Conservation (phyloP, 2,329 filamentous ascomycete genomes). For the Ophiocordyceps camponoti-rufipedis region DNA sequence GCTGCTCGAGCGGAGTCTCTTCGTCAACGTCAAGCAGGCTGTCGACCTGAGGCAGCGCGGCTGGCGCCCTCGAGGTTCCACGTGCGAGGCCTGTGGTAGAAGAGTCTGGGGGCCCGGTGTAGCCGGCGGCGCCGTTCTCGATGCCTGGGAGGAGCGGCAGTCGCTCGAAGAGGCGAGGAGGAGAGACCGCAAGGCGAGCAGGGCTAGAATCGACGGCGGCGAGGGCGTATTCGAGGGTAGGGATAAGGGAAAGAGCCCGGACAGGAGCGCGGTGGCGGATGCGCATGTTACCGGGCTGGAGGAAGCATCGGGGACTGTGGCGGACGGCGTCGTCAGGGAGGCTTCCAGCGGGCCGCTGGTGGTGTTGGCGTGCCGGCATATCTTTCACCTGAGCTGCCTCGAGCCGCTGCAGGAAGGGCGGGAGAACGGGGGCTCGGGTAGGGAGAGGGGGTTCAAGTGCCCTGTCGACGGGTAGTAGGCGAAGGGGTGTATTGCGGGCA, state of each 20-base stretch:
- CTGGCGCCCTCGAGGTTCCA: slow-evolving; percentile 74
- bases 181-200: slow-evolving; percentile 21
- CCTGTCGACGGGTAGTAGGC: slow-evolving; percentile 32
- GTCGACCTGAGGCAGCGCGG: slow-evolving; percentile 61
- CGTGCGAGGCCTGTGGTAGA: slow-evolving; percentile 70
- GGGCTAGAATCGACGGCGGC: slow-evolving; percentile 16
- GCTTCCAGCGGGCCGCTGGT: slow-evolving; percentile 46
- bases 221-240: slow-evolving; percentile 11
- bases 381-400: slow-evolving; percentile 51
- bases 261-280: slow-evolving; percentile 19
- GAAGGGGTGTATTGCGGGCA: neutral
- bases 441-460: slow-evolving; percentile 33
- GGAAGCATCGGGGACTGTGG: slow-evolving; percentile 7
- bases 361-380: slow-evolving; percentile 51
- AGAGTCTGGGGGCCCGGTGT: slow-evolving; percentile 82
- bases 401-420: slow-evolving; percentile 43
- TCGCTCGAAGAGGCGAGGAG: slow-evolving; percentile 25
- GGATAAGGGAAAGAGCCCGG: slow-evolving; percentile 25
- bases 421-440: slow-evolving; percentile 26
- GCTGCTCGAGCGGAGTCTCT: slow-evolving; percentile 76
- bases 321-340: slow-evolving; percentile 11
- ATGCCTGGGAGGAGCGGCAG: slow-evolving; percentile 57
- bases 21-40: slow-evolving; percentile 62
- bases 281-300: slow-evolving; percentile 16
- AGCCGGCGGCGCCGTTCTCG: slow-evolving; percentile 51